A percentile compares a stretch with the other conserved stretches of the same genome.
phyloP scores from a whole-genome alignment of 192 early-diverging fungal genomes.

The Irineochytrium annulatum region DNA sequence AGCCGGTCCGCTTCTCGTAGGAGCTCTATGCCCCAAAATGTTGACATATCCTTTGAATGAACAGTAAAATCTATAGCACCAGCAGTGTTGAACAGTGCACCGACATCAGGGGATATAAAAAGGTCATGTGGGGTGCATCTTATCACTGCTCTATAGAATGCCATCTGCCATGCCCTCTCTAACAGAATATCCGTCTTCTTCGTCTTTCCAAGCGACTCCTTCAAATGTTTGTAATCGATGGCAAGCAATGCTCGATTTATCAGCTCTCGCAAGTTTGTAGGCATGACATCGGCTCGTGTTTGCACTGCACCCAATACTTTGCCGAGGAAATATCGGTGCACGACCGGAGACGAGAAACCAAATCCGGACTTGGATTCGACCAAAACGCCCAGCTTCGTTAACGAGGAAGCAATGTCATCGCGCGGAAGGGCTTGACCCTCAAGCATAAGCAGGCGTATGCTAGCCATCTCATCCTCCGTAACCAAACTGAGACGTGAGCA shows the following conservation, averaged over 20 bases:
- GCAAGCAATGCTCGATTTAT: not conserved
- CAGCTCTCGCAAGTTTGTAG: not conserved
- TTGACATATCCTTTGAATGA: conserved; percentile 11
- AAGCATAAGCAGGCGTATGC: too few species aligned
- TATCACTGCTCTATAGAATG: conserved; percentile 22
- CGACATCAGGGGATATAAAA: conserved; percentile 24
- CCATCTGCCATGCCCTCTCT: conserved; percentile 31
- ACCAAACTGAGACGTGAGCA: too few species aligned
- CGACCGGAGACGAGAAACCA: not conserved
- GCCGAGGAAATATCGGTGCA: conserved; percentile 4
- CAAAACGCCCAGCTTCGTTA: not conserved
- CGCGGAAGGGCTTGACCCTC: not conserved
- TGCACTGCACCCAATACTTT: not conserved
- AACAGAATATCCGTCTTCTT: conserved; percentile 14
- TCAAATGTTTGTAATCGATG: conserved; percentile 4
- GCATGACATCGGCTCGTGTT: not conserved
- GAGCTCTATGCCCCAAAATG: conserved; percentile 30
- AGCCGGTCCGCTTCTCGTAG: conserved; percentile 17
- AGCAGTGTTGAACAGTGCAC: conserved; percentile 25
- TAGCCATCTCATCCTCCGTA: too few species aligned
- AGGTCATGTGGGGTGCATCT: conserved; percentile 12
- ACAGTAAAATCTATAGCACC: conserved; percentile 30
- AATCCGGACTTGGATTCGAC: not conserved
- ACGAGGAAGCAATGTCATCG: not conserved
- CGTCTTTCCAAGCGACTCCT: not conserved